phyloP scores from a whole-genome alignment of 768 basidiomycete genomes.

The Collybia sordida region DNA sequence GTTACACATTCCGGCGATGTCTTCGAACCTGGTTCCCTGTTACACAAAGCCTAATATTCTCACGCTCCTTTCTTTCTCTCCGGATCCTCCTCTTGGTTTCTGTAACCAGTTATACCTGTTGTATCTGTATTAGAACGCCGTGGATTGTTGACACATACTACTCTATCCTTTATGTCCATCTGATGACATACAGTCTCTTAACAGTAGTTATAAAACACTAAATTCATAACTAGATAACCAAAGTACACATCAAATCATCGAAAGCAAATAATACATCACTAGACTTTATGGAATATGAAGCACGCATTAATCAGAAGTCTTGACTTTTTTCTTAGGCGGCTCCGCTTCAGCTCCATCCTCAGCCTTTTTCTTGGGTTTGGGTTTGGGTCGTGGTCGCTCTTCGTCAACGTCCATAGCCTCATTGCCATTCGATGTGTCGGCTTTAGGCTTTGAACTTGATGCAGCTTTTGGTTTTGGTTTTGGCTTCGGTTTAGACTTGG shows the following conservation, averaged over 20 bases:
- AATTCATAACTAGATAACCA: constrained; percentile 8
- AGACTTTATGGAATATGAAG: not conserved
- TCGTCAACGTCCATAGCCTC: constrained; percentile 51
- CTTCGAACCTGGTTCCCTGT: constrained; percentile 77
- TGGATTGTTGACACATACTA: constrained; percentile 6
- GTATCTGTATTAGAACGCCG: not conserved
- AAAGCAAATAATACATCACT: not conserved
- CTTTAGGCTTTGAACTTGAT: constrained; percentile 37
- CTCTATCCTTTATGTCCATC: not conserved
- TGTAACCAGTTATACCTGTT: constrained; percentile 1
- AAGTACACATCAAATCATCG: not conserved
- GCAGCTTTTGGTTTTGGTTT: constrained; percentile 39
- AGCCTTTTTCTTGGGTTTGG: constrained; percentile 42
- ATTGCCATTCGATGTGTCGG: constrained; percentile 27
- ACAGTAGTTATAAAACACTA: constrained; percentile 10
- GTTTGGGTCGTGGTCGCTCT: constrained; percentile 35
- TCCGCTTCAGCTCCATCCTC: constrained; percentile 41
- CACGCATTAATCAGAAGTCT: constrained; percentile 43
- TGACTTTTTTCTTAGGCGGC: constrained; percentile 77
- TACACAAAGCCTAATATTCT: constrained; percentile 45
- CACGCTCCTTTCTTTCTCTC: not conserved
- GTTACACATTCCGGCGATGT: constrained; percentile 35
- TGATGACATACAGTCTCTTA: not conserved
- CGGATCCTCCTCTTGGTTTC: not conserved
- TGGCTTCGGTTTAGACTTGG: constrained; percentile 33